These are phyloP conservation scores for Penicillium hesseltinei DNA, from an alignment of 2,329 filamentous ascomycete genomes.

Conservation along the genomic window DNA sequence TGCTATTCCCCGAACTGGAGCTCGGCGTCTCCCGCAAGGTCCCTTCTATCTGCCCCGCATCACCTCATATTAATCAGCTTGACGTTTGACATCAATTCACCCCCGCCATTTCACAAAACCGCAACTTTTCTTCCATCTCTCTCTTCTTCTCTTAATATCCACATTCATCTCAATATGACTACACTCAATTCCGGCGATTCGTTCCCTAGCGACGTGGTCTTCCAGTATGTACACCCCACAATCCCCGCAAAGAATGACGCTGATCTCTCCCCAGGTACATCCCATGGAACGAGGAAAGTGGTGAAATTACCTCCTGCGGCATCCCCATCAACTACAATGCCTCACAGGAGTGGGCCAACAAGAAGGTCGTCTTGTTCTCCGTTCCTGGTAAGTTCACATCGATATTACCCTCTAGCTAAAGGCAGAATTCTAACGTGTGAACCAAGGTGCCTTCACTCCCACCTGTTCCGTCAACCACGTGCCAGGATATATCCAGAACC, in stretches of 20 bases:
- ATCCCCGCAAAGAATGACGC: background rate
- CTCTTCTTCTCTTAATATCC: background rate
- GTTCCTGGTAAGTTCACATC: slow-evolving; percentile 55
- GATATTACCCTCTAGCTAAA: background rate
- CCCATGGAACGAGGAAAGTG: slow-evolving; percentile 68
- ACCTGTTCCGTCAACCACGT: slow-evolving; percentile 78
- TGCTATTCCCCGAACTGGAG: no score
- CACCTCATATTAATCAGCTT: slow-evolving; percentile 11
- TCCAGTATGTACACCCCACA: slow-evolving; percentile 55
- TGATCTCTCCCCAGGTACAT: slow-evolving; percentile 59
- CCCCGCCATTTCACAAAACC: slow-evolving; percentile 1
- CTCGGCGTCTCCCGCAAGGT: no score
- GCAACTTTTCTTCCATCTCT: background rate
- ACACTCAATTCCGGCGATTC: slow-evolving; percentile 74
- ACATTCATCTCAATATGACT: slow-evolving; percentile 47
- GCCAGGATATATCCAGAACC: slow-evolving; percentile 71
- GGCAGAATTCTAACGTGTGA: background rate
- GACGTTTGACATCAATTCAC: background rate
- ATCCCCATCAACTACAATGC: slow-evolving; percentile 76
- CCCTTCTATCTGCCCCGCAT: background rate
- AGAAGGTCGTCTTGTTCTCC: slow-evolving; percentile 71
- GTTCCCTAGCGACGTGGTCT: slow-evolving; percentile 77
- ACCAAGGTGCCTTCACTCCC: slow-evolving; percentile 72
- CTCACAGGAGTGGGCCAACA: slow-evolving; percentile 69
- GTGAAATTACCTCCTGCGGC: slow-evolving; percentile 72